Evolutionary conservation across 2,329 filamentous ascomycete species (phyloP).

Genomic region (Xylariomycetidae sp.): DNA sequence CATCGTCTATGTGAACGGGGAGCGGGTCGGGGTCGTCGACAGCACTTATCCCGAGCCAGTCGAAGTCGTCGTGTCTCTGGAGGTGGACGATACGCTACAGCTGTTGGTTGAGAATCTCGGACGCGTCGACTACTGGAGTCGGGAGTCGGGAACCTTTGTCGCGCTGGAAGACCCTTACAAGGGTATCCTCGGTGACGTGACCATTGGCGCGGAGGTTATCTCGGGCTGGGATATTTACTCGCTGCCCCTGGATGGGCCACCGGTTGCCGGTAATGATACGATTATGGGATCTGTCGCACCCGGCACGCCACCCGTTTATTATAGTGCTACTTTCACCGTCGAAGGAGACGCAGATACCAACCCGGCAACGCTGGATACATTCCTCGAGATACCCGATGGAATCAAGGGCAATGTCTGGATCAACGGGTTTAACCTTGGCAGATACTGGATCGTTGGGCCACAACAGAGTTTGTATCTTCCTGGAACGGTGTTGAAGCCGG

Average conservation of each 20-base stretch:
- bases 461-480: slow-evolving; percentile 45
- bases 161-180: slow-evolving; percentile 39
- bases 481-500: slow-evolving; percentile 30
- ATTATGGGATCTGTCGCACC: not conserved
- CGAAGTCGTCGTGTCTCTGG: slow-evolving; percentile 32
- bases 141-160: slow-evolving; percentile 23
- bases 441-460: slow-evolving; percentile 43
- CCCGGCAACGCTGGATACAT: slow-evolving; percentile 26
- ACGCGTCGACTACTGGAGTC: slow-evolving; percentile 40
- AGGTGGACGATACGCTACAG: slow-evolving; percentile 34
- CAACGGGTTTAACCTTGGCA: slow-evolving; percentile 39
- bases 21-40: slow-evolving; percentile 39
- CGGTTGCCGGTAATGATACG: slow-evolving; percentile 3
- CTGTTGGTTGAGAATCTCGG: slow-evolving; percentile 48
- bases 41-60: slow-evolving; percentile 36
- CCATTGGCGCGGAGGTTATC: slow-evolving; percentile 28
- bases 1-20: slow-evolving; percentile 42
- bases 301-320: slow-evolving; percentile 23
- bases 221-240: slow-evolving; percentile 36
- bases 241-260: slow-evolving; percentile 28
- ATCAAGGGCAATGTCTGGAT: slow-evolving; percentile 43
- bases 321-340: slow-evolving; percentile 26
- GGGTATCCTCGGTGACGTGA: slow-evolving; percentile 40
- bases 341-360: slow-evolving; percentile 22
- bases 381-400: slow-evolving; percentile 34